Conservation (phyloP, 495 filamentous ascomycete genomes). For the Podospora bellae-mahoneyi region DNA sequence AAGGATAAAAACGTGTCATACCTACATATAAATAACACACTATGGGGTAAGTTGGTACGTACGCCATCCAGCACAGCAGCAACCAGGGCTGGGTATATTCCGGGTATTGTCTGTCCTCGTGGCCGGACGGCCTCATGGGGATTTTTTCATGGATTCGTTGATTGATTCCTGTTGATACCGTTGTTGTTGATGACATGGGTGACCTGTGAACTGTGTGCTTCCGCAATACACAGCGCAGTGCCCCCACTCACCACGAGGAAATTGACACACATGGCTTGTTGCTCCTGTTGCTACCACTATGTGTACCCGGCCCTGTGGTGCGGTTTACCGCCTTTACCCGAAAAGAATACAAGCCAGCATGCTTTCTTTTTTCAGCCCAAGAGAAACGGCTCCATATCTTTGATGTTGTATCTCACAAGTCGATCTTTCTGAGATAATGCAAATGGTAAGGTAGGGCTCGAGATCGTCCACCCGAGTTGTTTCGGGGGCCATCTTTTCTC, state of each 20-base stretch:
- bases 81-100: background rate
- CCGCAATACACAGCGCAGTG: background rate
- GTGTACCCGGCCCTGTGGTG: background rate
- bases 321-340: conserved; percentile 1
- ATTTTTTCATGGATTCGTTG: background rate
- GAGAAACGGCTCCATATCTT: background rate
- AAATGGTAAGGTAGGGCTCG: background rate
- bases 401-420: background rate
- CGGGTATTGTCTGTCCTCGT: background rate
- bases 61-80: background rate
- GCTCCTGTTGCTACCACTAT: background rate
- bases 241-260: background rate
- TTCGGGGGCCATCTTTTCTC: background rate
- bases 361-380: background rate
- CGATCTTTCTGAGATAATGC: too few relatives aligned
- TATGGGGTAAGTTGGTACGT: background rate
- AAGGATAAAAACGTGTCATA: background rate
- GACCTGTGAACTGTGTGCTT: too few relatives aligned
- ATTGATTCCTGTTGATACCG: background rate
- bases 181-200: background rate
- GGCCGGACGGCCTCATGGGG: background rate
- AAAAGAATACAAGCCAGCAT: conserved; percentile 10
- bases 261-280: background rate
- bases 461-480: background rate
- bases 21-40: background rate